Base-by-base conservation (phyloP, 345 rosid species). In the Theobroma cacao region DNA sequence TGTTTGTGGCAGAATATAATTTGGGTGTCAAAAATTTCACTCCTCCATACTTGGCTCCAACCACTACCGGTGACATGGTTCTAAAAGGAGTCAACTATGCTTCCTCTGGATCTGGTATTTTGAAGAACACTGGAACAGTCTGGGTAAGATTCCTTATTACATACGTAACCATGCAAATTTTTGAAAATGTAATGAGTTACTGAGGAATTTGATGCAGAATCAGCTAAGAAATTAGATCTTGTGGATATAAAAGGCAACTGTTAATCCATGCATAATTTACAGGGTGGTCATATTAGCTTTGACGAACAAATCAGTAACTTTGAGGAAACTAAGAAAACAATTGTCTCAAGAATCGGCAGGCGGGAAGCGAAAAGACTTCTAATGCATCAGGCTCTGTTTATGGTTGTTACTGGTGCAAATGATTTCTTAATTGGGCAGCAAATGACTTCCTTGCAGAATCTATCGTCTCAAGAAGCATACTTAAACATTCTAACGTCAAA, bases 31-130 rank as follows among this genome's bases (percentile, higher is more conserved):
- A 50, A 50, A 36, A 71, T 71, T 71, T 71, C 75, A 50, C 67
- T 6, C 77, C 79, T 34, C 80, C 83, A 24, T 80, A 68, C 65
- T 48, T 80, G 77, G 76, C 79, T 69, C 72, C 76, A 22, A 61
- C 12, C 0, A 59, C 71, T 1, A 3, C 66, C 0, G 79, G 75
- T 3, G 45, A 59, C 8, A 52, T 28, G 5, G 15, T 61, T 52
- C 72, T 80, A 14, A 13, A 17, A 43, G 78, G 80, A 7, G 75
- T 77, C 28, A 73, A 66, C 30, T 78, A 66, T 60, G 68, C 58
- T 43, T 75, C 78, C 43, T 56, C 78, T 7, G 74, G 61, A 0
- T 56, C 66, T 0, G 75, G 78, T 30, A 55, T 74, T 41, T 10
- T 75, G 0, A 65, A 28, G 5, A 45, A 60, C 36, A 70, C 80